These are phyloP conservation scores for Trametes punicea DNA, from an alignment of 768 basidiomycete species.

Conservation along the genomic window DNA sequence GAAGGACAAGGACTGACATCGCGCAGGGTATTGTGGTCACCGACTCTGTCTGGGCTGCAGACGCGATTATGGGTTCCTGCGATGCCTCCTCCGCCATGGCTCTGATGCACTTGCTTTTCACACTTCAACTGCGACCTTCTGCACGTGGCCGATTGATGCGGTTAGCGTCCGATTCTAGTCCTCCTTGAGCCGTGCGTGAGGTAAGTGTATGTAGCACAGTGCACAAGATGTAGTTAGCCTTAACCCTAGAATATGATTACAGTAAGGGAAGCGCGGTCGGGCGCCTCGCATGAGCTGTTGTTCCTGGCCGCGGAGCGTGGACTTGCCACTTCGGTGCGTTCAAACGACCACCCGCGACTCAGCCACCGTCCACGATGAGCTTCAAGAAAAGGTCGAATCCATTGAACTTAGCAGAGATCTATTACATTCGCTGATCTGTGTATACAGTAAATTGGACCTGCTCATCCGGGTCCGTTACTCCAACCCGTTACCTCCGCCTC, in stretches of 20 bases:
- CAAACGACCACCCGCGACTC: background rate
- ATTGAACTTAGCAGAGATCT: background rate
- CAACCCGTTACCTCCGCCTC: slow-evolving; percentile 92
- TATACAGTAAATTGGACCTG: slow-evolving; percentile 76
- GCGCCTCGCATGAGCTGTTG: slow-evolving; percentile 1
- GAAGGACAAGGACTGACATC: slow-evolving; percentile 19
- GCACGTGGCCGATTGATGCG: background rate
- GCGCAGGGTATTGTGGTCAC: slow-evolving; percentile 23
- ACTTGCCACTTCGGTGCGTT: background rate
- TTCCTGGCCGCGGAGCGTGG: background rate
- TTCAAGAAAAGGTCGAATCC: slow-evolving; percentile 50
- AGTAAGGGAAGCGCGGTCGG: background rate
- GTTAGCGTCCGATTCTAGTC: background rate
- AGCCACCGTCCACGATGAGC: slow-evolving; percentile 38
- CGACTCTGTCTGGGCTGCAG: slow-evolving; percentile 10
- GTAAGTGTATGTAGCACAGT: background rate
- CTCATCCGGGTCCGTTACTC: slow-evolving; percentile 90
- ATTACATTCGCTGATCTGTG: background rate
- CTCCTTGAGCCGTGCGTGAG: background rate
- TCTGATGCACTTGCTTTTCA: background rate
- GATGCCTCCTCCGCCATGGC: background rate
- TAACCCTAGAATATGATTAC: slow-evolving; percentile 2
- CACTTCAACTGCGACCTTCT: background rate
- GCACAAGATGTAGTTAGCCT: background rate
- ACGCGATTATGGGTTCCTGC: slow-evolving; percentile 7